Base-by-base conservation (phyloP, 306 rosid species). In the Dalbergia cultrata region DNA sequence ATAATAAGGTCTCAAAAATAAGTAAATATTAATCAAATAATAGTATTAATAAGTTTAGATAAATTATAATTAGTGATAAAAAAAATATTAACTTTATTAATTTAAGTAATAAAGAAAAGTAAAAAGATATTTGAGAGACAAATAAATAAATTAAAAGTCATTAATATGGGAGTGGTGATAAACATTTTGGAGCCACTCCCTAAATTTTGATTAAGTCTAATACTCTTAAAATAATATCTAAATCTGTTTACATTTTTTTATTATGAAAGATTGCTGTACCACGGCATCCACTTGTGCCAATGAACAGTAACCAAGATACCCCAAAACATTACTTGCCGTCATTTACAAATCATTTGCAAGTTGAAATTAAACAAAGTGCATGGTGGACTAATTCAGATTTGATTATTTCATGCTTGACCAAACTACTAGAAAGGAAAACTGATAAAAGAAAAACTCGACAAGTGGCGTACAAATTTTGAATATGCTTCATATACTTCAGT, bases 351-450 rank as follows among this genome's bases (percentile, higher is more conserved):
- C 21, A 7, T n/a, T 58, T 49, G 58, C 75, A 67, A 77, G 53
- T 85, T 81, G 86, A 59, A 68, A 61, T 59, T 67, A 50, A 72
- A 49, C 49, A 67, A 70, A 35, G 68, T 61, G 72, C 66, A 44
- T 17, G 4, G 31, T 54, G 41, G 84, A 74, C 72, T 56, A 44
- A 31, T 35, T 62, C 81, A 77, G 72, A 47, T 37, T 70, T 74
- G 52, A 57, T 50, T 47, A 49, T 58, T 54, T 52, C 41, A 52
- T 26, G 67, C 45, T 56, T 22, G 19, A 45, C 44, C 18, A 39
- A 47, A 16, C 17, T 33, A n/a, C 21, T 8, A 6, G 3, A 57
- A 41, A 67, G 6, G 58, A 14, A 69, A 60, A 43, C 6, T 14
- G 57, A 62, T n/a, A 8, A 22, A 70, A 21, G 6, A n/a, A 43